phyloP scores from a whole-genome alignment of 108 stramenopile genomes.

The Cyclotella distinguenda region DNA sequence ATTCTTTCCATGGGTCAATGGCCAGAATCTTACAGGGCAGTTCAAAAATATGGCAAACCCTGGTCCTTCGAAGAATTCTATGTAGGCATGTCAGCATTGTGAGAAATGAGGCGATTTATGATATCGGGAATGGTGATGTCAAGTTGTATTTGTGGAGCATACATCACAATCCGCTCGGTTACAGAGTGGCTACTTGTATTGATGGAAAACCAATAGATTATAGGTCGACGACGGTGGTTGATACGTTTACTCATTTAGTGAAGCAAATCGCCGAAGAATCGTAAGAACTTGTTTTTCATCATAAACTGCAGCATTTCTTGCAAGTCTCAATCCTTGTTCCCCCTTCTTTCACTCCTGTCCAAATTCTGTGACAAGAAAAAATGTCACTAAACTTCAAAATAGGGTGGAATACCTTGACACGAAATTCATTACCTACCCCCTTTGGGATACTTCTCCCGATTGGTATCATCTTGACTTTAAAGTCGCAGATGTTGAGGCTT shows the following conservation, averaged over 20 bases:
- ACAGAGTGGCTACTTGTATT: neutral
- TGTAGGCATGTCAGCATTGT: neutral
- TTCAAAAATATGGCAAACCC: neutral
- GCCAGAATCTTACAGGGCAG: neutral
- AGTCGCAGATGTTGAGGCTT: conserved; percentile 5
- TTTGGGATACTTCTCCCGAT: conserved; percentile 1
- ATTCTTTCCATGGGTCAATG: neutral
- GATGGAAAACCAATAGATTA: neutral
- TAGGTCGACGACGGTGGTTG: neutral
- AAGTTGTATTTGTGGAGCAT: neutral
- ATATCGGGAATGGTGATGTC: neutral
- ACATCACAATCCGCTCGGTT: neutral
- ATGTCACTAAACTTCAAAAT: neutral
- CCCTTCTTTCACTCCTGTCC: neutral
- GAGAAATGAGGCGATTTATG: neutral
- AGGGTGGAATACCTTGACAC: neutral
- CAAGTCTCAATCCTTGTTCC: no score
- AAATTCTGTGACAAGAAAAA: neutral
- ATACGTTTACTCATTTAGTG: neutral
- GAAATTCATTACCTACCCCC: neutral
- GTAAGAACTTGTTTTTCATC: neutral
- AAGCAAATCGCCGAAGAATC: neutral
- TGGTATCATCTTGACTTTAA: conserved; percentile 1
- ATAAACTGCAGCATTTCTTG: neutral
- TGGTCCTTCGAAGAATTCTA: neutral